Percentiles rank a stretch among this genome's conserved stretches.
Conservation (phyloP, 2,329 filamentous ascomycete species). For the Hypoxylon sp. region DNA sequence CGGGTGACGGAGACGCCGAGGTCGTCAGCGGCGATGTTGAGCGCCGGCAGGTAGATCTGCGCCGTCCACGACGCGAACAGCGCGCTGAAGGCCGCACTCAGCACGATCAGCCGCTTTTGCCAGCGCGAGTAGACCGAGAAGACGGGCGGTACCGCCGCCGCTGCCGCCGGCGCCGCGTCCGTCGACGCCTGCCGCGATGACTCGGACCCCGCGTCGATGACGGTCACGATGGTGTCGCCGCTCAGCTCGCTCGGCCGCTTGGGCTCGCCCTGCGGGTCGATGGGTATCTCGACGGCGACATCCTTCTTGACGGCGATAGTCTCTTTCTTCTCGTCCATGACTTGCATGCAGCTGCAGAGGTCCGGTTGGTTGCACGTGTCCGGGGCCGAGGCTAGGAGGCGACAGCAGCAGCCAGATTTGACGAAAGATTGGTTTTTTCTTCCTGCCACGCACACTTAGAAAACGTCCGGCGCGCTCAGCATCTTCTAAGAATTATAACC, state of each 20-base stretch:
- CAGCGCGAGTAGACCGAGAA: conserved; percentile 34
- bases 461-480: conserved; percentile 3
- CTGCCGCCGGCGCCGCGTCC: conserved; percentile 17
- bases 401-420: conserved; percentile 10
- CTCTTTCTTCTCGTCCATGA: conserved; percentile 28
- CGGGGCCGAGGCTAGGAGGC: conserved; percentile 10
- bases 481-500: conserved; percentile 18
- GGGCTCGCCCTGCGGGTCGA: neutral
- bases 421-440: neutral
- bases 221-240: conserved; percentile 24
- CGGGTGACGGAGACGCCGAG: conserved; percentile 30
- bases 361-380: conserved; percentile 4
- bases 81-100: conserved; percentile 39
- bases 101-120: conserved; percentile 38
- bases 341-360: neutral
- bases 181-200: conserved; percentile 16
- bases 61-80: conserved; percentile 41
- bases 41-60: conserved; percentile 40
- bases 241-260: conserved; percentile 31
- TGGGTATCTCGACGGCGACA: conserved; percentile 9
- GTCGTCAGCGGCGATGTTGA: conserved; percentile 38
- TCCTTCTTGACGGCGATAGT: conserved; percentile 25
- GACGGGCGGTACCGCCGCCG: conserved; percentile 10
- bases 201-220: conserved; percentile 10
- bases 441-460: neutral